Conservation (phyloP, 192 early-diverging fungal genomes). For the Globomyces pollinis-pini region DNA sequence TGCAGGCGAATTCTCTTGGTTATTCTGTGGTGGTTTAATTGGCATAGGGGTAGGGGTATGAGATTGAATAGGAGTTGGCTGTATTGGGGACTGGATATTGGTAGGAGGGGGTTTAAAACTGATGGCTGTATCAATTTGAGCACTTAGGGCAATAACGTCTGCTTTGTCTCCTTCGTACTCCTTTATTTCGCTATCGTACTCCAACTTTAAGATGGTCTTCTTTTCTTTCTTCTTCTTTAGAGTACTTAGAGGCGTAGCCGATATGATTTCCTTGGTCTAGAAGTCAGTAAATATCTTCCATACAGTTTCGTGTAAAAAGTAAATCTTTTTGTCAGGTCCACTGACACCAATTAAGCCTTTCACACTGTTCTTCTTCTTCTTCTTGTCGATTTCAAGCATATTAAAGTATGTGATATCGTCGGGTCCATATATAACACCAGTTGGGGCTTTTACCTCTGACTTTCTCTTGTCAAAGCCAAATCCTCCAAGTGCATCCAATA, state of each 20-base stretch:
- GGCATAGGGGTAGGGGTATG: slow-evolving; percentile 8
- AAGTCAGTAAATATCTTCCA: not conserved
- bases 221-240: slow-evolving; percentile 43
- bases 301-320: slow-evolving; percentile 32
- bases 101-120: not conserved
- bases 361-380: slow-evolving; percentile 47
- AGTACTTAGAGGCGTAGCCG: slow-evolving; percentile 7
- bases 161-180: slow-evolving; percentile 48
- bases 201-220: slow-evolving; percentile 38
- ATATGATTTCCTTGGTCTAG: slow-evolving; percentile 10
- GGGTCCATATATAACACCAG: slow-evolving; percentile 8
- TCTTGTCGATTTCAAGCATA: slow-evolving; percentile 40
- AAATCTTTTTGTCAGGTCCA: slow-evolving; percentile 32
- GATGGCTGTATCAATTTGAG: slow-evolving; percentile 17
- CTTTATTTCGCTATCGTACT: slow-evolving; percentile 9
- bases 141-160: slow-evolving; percentile 25
- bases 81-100: not conserved
- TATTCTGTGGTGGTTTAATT: not conserved
- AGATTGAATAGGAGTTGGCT: not conserved
- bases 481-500: slow-evolving; percentile 32
- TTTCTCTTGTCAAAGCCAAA: slow-evolving; percentile 23
- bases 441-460: slow-evolving; percentile 14
- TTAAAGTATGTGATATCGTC: slow-evolving; percentile 9
- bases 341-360: slow-evolving; percentile 38
- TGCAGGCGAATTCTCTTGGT: slow-evolving; percentile 28